Evolutionary conservation across 495 filamentous ascomycete genomes (phyloP), one percentile per base, ranked within the genome.

Genomic region (Penicillium tannophilum): DNA sequence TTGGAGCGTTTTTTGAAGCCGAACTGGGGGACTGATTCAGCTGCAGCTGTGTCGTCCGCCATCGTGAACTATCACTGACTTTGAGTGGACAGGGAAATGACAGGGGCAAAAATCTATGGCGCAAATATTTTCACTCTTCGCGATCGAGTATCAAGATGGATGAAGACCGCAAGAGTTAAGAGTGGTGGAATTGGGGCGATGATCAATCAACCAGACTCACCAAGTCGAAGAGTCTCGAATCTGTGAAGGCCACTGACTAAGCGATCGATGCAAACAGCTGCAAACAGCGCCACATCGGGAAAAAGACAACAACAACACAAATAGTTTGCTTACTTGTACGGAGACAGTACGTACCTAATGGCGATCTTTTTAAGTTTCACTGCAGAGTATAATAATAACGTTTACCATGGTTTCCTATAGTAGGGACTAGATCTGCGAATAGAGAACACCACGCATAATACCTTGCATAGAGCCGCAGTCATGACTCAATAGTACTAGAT

Each of bases 1-100:
- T 91, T 95, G 48, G 83, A 78, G 64, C 93, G 89, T 74, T 94
- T 96, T 66, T 96, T 97, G 84, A 98, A 98, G 45, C 69, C 58
- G 23, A 76, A 70, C 65, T 65, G 65, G 28, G 70, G 68, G 2
- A 62, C 64, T 2, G 57, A 3, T 3, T 67, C 66, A 28, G 59
- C 31, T 3, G 59, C 17, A 46, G 57, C 44, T 1, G 54, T 46
- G 12, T 63, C 59, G 24, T 67, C 70, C 36, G 57, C 30, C 64
- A 69, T 69, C 11, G 39, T 41, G 6, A 14, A 17, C 12, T 41
- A 41, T 41, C 14, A 17, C 53, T 26, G 41, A 28, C 9, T 30
- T 36, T n/a, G 31, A 1, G 26, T 28, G 14, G 6, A 10, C 5
- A 1, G 46, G 4, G n/a, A 23, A 6, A 17, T 33, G 1, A 23